Conservation (phyloP, 2,329 filamentous ascomycete genomes). For the Fusarium pseudoanthophilum region DNA sequence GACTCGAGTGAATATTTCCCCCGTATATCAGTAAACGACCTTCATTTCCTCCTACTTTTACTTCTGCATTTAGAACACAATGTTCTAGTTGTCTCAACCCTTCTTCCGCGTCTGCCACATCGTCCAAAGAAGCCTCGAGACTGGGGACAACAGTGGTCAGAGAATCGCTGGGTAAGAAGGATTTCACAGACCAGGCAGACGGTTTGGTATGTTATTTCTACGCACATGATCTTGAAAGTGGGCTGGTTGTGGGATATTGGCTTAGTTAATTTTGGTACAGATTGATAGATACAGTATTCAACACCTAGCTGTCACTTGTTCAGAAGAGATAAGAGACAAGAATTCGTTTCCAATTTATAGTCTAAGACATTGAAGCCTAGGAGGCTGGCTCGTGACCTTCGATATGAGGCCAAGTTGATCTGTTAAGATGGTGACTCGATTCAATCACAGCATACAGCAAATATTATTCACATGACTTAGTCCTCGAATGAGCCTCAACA, state of each 20-base stretch:
- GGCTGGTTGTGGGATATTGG: too few relatives aligned
- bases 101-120: neutral
- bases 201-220: neutral
- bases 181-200: neutral
- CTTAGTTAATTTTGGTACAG: too few relatives aligned
- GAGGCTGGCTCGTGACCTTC: neutral
- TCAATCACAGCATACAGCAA: neutral
- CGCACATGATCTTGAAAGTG: neutral
- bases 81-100: neutral
- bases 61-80: neutral
- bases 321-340: too few relatives aligned
- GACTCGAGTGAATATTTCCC: too few relatives aligned
- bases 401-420: neutral
- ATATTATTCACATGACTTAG: rapidly evolving
- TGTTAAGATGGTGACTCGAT: rapidly evolving
- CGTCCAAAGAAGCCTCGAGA: neutral
- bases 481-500: rapidly evolving
- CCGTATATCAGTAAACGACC: neutral
- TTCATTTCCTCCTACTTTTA: neutral
- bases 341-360: neutral
- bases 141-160: neutral
- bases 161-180: neutral
- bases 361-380: rapidly evolving
- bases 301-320: rapidly evolving
- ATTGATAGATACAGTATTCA: rapidly evolving